Base-by-base conservation (phyloP, 345 rosid genomes). In the Syzygium aqueum region DNA sequence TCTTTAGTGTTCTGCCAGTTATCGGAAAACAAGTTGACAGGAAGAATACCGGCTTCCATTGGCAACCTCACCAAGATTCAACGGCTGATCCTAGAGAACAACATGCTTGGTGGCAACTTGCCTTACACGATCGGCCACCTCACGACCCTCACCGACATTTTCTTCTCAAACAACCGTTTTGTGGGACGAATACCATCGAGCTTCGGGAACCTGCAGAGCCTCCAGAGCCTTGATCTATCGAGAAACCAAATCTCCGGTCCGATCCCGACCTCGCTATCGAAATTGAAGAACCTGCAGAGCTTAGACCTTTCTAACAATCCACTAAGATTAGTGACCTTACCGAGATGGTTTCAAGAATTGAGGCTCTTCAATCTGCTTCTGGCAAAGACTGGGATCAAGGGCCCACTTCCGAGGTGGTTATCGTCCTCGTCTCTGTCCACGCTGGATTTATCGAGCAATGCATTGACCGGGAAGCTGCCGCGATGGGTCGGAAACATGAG, bases 261-360 rank as follows among this genome's bases (percentile, higher is more conserved):
- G 25, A 67, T 93, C 87, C 95, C 95, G 14, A 49, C 53, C 19
- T 89, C 88, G 89, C 88, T 93, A 17, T 89, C 86, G 46, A 90
- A 91, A 61, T 30, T 94, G 57, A 90, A 91, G 88, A 91, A 53
- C 43, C 88, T 92, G n/a, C 94, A 93, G 90, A 53, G 57, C 43
- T 88, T 94, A 59, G 95, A 94, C 90, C 87, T 93, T 82, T 92
- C 95, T 50, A 89, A 84, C 89, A 93, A 93, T 91, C 94, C 95
- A 46, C 89, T 94, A 17, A 84, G 86, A 46, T 86, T 93, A 15
- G 86, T 57, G 78, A 87, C 85, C 84, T 65, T 93, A 67, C 94
- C 95, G 7, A 77, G 87, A 4, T 93, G 93, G 94, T 85, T 93
- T 21, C 43, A 84, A n/a, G 85, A 92, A 21, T 23, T 93, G 56